These are phyloP conservation scores for Geotrichum restrictum DNA, from an alignment of 1,139 yeast genomes.

Conservation along the genomic window DNA sequence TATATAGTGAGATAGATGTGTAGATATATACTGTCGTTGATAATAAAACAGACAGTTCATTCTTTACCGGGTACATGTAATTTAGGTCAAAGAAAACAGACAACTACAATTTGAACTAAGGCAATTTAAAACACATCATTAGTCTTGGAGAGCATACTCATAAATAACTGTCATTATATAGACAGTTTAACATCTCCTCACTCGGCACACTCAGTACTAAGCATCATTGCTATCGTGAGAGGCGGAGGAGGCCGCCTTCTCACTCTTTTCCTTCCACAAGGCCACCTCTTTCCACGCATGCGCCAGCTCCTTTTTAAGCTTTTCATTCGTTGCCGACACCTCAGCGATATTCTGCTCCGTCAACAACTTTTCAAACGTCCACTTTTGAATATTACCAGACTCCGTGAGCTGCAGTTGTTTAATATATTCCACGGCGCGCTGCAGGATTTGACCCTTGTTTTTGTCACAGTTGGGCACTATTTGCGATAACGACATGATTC, in stretches of 20 bases:
- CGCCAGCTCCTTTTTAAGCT: conserved; percentile 72
- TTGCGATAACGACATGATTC: conserved; percentile 78
- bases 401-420: conserved; percentile 84
- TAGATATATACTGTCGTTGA: neutral
- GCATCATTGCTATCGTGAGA: neutral
- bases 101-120: too few species aligned
- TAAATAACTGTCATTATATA: too few species aligned
- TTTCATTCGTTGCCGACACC: conserved; percentile 70
- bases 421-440: conserved; percentile 85
- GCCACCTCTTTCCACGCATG: conserved; percentile 93
- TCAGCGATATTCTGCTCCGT: conserved; percentile 89
- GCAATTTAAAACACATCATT: too few species aligned
- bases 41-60: too few species aligned
- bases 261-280: conserved; percentile 55
- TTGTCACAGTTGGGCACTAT: conserved; percentile 85
- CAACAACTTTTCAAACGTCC: conserved; percentile 86
- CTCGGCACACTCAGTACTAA: too few species aligned
- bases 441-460: conserved; percentile 84
- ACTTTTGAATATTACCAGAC: conserved; percentile 81
- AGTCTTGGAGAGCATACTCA: too few species aligned
- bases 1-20: conserved; percentile 24
- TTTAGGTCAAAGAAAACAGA: too few species aligned
- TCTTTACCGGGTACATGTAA: too few species aligned
- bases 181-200: too few species aligned
- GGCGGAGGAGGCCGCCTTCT: too few species aligned